phyloP scores from a whole-genome alignment of 192 early-diverging fungal genomes.

The Geosiphon pyriformis region DNA sequence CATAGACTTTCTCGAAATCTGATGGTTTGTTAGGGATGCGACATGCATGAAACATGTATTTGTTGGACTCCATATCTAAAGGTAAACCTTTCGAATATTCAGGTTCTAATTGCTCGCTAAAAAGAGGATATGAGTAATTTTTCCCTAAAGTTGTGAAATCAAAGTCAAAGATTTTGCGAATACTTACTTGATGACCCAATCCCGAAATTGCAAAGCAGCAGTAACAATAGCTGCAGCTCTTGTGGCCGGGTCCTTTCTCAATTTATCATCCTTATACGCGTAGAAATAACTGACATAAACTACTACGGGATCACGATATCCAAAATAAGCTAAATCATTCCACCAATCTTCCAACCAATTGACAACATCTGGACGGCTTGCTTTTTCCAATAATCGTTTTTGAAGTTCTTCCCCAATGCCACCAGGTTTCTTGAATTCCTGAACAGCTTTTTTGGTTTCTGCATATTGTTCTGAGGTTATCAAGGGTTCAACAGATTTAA shows the following conservation, averaged over 20 bases:
- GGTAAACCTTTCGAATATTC: constrained; percentile 75
- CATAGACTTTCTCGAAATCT: constrained; percentile 70
- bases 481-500: constrained; percentile 71
- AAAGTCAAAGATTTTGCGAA: constrained; percentile 9
- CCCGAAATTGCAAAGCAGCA: constrained; percentile 86
- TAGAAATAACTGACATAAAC: constrained; percentile 97
- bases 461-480: constrained; percentile 66
- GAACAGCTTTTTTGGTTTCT: constrained; percentile 56
- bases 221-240: constrained; percentile 87
- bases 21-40: constrained; percentile 83
- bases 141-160: no score
- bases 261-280: constrained; percentile 83
- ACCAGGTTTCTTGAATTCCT: constrained; percentile 78
- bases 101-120: constrained; percentile 67
- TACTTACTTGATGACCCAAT: constrained; percentile 61
- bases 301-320: constrained; percentile 94
- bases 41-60: constrained; percentile 95
- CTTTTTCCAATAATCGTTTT: constrained; percentile 71
- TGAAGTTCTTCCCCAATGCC: constrained; percentile 81
- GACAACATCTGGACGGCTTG: constrained; percentile 61
- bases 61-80: constrained; percentile 87
- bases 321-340: constrained; percentile 92
- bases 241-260: constrained; percentile 66
- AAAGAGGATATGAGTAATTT: no score
- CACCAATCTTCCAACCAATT: constrained; percentile 99